Evolutionary conservation across 768 basidiomycete species (phyloP), one percentile per base, ranked within the genome.

Genomic region (Rhodotorula taiwanensis): DNA sequence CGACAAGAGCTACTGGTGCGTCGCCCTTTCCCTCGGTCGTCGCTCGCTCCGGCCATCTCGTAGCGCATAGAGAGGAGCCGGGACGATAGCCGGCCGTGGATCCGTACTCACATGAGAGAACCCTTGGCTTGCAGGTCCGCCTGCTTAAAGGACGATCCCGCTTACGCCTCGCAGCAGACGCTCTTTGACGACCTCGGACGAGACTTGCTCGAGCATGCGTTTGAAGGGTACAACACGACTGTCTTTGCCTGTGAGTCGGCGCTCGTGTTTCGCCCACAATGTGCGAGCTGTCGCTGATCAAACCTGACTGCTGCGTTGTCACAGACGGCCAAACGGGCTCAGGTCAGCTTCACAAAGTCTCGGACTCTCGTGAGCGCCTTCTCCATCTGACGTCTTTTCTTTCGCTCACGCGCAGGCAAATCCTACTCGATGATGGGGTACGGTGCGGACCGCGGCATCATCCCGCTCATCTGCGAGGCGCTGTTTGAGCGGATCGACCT

Each of bases 171-270:
- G 7, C 94, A 99, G 72, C 86, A 94, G 76, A 97, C 92, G 0
- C 79, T 98, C 61, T 97, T 89, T 76, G 84, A 91, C 70, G 94
- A 98, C 79, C 76, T 98, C 41, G 94, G 94, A 47, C 87, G 86
- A 76, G 94, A 97, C 73, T 77, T 99, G 55, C 79, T 99, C 71
- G 89, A 98, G 76, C 93, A 98, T 75, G 86, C 89, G 47, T 98
- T 99, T 78, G 79, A 87, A 41, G 94, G 94, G 33, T 98, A 95
- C 78, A 97, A 98, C 80, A 89, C 92, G 52, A 97, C 92, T 82
- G 95, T 99, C 77, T 82, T 99, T 75, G 94, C 95, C 77, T 98
- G 93, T 95, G 78, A 82, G 93, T 30, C 36, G 9, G 36, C 16
- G 36, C 36, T 39, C 36, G 36, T 10, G 36, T 16, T 39, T 16